A percentile compares a stretch with the other conserved stretches of the same genome.
Evolutionary conservation across 2,329 filamentous ascomycete genomes (phyloP).

Genomic region (Fusarium bactridioides): DNA sequence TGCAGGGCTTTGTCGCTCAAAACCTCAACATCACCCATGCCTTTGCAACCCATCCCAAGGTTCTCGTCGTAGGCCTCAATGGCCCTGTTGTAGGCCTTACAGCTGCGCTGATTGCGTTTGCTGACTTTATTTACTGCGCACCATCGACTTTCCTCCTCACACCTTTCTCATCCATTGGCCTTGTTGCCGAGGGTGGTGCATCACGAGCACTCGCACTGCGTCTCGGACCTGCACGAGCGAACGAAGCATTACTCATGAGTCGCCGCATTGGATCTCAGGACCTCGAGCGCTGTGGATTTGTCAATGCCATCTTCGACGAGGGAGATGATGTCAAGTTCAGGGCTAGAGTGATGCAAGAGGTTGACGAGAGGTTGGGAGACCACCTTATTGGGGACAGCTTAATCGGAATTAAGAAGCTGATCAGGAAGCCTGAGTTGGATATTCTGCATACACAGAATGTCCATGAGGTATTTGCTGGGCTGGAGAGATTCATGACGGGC

Average conservation of each 20-base stretch:
- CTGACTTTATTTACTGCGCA: conserved; percentile 90
- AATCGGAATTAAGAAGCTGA: conserved; percentile 83
- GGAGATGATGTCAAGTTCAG: conserved; percentile 76
- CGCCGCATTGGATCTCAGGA: conserved; percentile 77
- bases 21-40: conserved; percentile 91
- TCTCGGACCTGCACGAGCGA: conserved; percentile 81
- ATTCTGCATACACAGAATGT: conserved; percentile 79
- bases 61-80: conserved; percentile 90
- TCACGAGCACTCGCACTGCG: conserved; percentile 80
- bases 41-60: conserved; percentile 93
- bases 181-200: conserved; percentile 88
- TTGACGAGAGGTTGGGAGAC: conserved; percentile 79
- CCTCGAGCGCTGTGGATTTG: conserved; percentile 78
- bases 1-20: conserved; percentile 78
- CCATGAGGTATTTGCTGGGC: conserved; percentile 82
- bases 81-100: conserved; percentile 89
- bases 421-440: conserved; percentile 77
- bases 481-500: conserved; percentile 81
- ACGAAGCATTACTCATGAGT: conserved; percentile 93
- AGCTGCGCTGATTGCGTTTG: conserved; percentile 81
- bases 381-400: conserved; percentile 84
- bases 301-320: conserved; percentile 80
- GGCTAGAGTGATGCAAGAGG: conserved; percentile 75
- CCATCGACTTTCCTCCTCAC: conserved; percentile 87
- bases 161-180: conserved; percentile 87